Evolutionary conservation across 2,329 filamentous ascomycete species (phyloP), one percentile per base, ranked within the genome.

Genomic region (Neofusicoccum parvum): DNA sequence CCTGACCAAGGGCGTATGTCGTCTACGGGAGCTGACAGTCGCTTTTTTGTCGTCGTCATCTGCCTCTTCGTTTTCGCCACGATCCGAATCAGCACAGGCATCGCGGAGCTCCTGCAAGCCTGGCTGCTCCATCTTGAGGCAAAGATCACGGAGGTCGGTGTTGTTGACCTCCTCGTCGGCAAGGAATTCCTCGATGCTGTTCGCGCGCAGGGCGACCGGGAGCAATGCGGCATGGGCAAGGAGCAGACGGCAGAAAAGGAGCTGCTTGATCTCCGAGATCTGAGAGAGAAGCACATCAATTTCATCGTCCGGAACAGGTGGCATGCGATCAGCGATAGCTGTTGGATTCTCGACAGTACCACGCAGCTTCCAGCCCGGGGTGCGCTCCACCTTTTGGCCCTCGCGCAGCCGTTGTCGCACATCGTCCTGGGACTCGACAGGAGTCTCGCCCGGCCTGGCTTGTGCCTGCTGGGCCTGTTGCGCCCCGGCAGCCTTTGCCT

Each of bases 61-160:
- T 4, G 69, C 67, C 11, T 76, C 73, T 39, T 77, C 74, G 3
- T 78, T 73, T 34, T 80, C 78, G 12, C 74, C 75, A 14, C 81
- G 76, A 15, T 77, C 74, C 49, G 83, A 79, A 69, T 85, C 82
- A 4, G 82, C 82, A 68, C 82, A 85, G 14, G 82, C 82, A 70
- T 85, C 82, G 48, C 82, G 76, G 23, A 85, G 78, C 50, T 82
- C 80, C 67, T 85, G 81, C 2, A 84, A 74, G n/a, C 72, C 74
- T 17, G 82, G 82, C 50, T 79, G 76, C 65, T 84, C 82, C 53
- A 84, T 72, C 66, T 81, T 81, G 23, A 84, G 73, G 66, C 80
- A 83, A 5, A 84, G 67, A 67, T 84, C 81, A 67, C 81, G 74
- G 4, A 85, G 69, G 62, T 83, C 79, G 14, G 77, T 73, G 37